Evolutionary conservation across 179 eudicot genomes (phyloP).

Genomic region (Beta macrorhiza): DNA sequence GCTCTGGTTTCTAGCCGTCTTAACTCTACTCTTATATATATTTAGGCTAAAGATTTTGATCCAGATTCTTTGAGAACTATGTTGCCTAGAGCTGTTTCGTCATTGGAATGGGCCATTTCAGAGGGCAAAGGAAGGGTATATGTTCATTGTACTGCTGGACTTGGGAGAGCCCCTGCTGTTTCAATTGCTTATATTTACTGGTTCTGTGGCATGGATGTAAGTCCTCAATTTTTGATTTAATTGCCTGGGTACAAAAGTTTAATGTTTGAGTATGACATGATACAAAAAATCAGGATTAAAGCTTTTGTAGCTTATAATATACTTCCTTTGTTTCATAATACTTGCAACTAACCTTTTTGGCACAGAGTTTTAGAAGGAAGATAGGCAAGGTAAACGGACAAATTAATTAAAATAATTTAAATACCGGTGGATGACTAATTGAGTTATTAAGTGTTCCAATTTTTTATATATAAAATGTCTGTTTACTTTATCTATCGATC

Average conservation of each 20-base stretch:
- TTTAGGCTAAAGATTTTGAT: constrained; percentile 88
- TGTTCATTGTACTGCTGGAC: constrained; percentile 94
- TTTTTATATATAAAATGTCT: too few relatives aligned
- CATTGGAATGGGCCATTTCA: constrained; percentile 77
- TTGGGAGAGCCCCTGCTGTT: constrained; percentile 94
- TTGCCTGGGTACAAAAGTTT: not conserved
- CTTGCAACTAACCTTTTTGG: too few relatives aligned
- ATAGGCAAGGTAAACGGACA: too few relatives aligned
- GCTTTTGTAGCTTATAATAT: not conserved
- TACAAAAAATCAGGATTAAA: not conserved
- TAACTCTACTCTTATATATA: not conserved
- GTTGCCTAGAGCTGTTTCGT: constrained; percentile 83
- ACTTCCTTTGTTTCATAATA: too few relatives aligned
- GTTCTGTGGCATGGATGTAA: constrained; percentile 83
- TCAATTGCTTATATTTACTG: constrained; percentile 92
- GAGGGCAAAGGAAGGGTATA: constrained; percentile 85
- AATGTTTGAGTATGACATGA: not conserved
- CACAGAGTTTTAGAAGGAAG: too few relatives aligned
- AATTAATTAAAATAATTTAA: too few relatives aligned
- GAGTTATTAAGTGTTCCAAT: too few relatives aligned
- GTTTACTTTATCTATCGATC: too few relatives aligned
- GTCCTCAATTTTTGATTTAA: constrained; percentile 19
- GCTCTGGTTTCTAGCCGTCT: not conserved
- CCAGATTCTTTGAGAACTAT: constrained; percentile 73
- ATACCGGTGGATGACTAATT: too few relatives aligned